A percentile compares a stretch with the other conserved stretches of the same genome.
phyloP scores from a whole-genome alignment of 495 filamentous ascomycete genomes.

The Aspergillus ellipticus region DNA sequence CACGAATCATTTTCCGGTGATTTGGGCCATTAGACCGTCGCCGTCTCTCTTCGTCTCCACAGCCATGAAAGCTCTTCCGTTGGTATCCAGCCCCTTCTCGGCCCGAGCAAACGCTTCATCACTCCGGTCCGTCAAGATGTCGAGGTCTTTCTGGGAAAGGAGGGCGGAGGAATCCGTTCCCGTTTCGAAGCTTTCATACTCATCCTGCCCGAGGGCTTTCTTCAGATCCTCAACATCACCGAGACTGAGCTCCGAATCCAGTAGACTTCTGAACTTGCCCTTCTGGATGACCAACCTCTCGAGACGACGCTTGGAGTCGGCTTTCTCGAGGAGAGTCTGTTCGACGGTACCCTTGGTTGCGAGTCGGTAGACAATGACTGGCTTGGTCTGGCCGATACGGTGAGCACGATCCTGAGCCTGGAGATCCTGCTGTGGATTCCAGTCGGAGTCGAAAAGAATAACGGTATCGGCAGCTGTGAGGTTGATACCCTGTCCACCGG shows the following conservation, averaged over 20 bases:
- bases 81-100: constrained; percentile 60
- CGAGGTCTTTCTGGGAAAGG: constrained; percentile 72
- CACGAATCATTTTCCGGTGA: constrained; percentile 12
- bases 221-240: constrained; percentile 44
- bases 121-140: constrained; percentile 77
- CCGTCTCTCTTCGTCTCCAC: constrained; percentile 42
- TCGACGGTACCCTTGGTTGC: constrained; percentile 93
- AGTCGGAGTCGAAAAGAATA: constrained; percentile 77
- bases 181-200: constrained; percentile 57
- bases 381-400: constrained; percentile 86
- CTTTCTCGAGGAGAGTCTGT: constrained; percentile 79
- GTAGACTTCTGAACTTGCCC: constrained; percentile 62
- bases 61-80: constrained; percentile 38
- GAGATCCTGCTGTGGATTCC: constrained; percentile 97
- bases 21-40: constrained; percentile 30
- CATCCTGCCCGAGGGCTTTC: constrained; percentile 45
- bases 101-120: constrained; percentile 80
- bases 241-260: constrained; percentile 34
- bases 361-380: constrained; percentile 91
- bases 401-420: constrained; percentile 95
- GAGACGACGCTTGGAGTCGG: constrained; percentile 88
- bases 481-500: constrained; percentile 95
- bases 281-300: constrained; percentile 96
- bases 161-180: constrained; percentile 52
- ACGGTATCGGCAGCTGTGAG: constrained; percentile 69